A percentile compares a stretch with the other conserved stretches of the same genome.
phyloP scores from a whole-genome alignment of 1,284 basidiomycete species.

The Leccinum pachyderme region DNA sequence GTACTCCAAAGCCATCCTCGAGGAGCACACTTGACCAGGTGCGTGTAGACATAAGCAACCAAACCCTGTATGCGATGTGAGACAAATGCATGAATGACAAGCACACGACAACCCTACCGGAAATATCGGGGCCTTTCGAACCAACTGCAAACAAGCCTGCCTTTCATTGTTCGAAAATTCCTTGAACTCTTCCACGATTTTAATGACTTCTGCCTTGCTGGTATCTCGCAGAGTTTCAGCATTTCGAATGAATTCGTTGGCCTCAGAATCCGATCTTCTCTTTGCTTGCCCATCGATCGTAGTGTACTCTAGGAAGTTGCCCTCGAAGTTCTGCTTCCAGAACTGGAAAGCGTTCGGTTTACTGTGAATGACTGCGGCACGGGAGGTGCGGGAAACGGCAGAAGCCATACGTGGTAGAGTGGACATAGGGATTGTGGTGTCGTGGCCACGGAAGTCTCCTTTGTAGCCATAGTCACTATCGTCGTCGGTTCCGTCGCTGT shows the following conservation, averaged over 20 bases:
- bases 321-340: conserved; percentile 12
- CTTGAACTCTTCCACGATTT: conserved; percentile 17
- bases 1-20: conserved; percentile 6
- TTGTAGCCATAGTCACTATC: conserved; percentile 3
- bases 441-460: background rate
- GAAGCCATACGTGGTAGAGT: background rate
- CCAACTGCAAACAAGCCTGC: conserved; percentile 16
- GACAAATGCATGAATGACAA: conserved; percentile 6
- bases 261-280: background rate
- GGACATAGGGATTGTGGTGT: background rate
- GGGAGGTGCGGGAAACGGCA: background rate
- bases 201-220: conserved; percentile 15
- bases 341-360: conserved; percentile 15
- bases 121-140: conserved; percentile 20
- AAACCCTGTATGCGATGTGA: conserved; percentile 21
- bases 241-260: background rate
- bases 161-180: conserved; percentile 3
- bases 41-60: conserved; percentile 28
- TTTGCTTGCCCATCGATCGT: conserved; percentile 17
- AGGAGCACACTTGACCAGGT: conserved; percentile 15
- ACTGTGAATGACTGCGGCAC: background rate
- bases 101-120: conserved; percentile 14
- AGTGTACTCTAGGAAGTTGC: conserved; percentile 15
- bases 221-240: conserved; percentile 15
- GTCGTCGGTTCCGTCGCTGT: background rate